These are phyloP conservation scores for Aspergillus oerlinghausenensis DNA, from an alignment of 2,329 filamentous ascomycete genomes.

Conservation along the genomic window DNA sequence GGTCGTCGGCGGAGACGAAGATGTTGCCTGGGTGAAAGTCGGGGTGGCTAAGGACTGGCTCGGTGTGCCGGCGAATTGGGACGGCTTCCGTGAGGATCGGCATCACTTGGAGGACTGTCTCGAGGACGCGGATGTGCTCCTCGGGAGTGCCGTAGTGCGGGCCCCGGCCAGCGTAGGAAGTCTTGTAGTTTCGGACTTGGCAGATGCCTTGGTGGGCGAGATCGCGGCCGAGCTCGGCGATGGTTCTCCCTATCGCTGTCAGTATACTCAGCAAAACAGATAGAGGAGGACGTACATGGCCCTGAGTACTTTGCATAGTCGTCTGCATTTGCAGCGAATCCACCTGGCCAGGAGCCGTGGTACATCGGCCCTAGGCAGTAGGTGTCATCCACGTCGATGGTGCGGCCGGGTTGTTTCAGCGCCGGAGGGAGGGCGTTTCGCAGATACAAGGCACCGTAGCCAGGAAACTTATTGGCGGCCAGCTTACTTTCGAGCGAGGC, in stretches of 20 bases:
- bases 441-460: constrained; percentile 8
- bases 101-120: constrained; percentile 9
- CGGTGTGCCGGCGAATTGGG: constrained; percentile 5
- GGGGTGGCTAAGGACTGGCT: constrained; percentile 14
- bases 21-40: constrained; percentile 19
- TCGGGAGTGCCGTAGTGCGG: constrained; percentile 13
- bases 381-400: constrained; percentile 10
- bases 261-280: neutral
- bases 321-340: constrained; percentile 8
- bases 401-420: neutral
- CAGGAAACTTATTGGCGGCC: constrained; percentile 20
- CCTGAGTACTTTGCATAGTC: constrained; percentile 12
- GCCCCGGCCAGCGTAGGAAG: constrained; percentile 7
- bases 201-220: constrained; percentile 11
- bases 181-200: constrained; percentile 10
- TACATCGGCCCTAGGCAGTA: constrained; percentile 16
- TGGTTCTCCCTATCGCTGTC: constrained; percentile 5
- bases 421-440: constrained; percentile 4
- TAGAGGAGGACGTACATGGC: constrained; percentile 9
- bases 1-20: constrained; percentile 17
- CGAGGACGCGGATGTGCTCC: constrained; percentile 10
- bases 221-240: constrained; percentile 9
- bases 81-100: constrained; percentile 3
- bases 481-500: constrained; percentile 23
- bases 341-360: constrained; percentile 13